Evolutionary conservation across 306 rosid genomes (phyloP).

Genomic region (Ceratonia siliqua): DNA sequence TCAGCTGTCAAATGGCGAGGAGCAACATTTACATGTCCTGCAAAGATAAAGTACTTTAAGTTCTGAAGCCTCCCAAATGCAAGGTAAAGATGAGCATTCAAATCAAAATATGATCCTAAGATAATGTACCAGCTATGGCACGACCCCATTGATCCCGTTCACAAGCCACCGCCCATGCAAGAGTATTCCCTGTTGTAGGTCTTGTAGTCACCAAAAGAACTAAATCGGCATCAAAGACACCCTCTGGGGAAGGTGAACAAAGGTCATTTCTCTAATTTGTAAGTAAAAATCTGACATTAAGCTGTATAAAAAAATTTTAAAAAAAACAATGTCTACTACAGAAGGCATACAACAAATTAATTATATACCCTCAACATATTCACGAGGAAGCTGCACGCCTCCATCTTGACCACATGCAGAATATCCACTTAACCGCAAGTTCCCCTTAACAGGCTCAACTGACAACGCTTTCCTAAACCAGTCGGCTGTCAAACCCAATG

Average conservation of each 20-base stretch:
- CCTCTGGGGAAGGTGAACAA: conserved; percentile 58
- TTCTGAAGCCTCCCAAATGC: conserved; percentile 31
- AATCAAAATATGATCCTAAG: conserved; percentile 17
- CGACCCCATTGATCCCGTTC: conserved; percentile 99
- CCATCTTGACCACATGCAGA: conserved; percentile 99
- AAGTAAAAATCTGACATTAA: background rate
- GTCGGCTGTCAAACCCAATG: conserved; percentile 90
- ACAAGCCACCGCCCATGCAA: conserved; percentile 99
- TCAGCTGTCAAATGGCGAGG: conserved; percentile 99
- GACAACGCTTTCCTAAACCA: conserved; percentile 94
- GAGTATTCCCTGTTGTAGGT: conserved; percentile 95
- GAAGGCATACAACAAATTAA: conserved; percentile 22
- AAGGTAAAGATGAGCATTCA: conserved; percentile 22
- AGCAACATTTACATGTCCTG: conserved; percentile 98
- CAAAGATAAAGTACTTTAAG: conserved; percentile 20
- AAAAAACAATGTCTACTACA: conserved; percentile 12
- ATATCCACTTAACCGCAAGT: conserved; percentile 91
- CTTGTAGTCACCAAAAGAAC: conserved; percentile 98
- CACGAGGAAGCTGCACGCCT: conserved; percentile 93
- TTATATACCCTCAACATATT: conserved; percentile 87
- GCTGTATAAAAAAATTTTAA: too few species aligned
- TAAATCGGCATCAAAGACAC: conserved; percentile 84
- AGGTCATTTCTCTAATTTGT: conserved; percentile 23
- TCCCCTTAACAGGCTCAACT: conserved; percentile 96
- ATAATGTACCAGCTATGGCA: conserved; percentile 84